A percentile compares a stretch with the other conserved stretches of the same genome.
Evolutionary conservation across 2,329 filamentous ascomycete species (phyloP).

Genomic region (Calycina marina): DNA sequence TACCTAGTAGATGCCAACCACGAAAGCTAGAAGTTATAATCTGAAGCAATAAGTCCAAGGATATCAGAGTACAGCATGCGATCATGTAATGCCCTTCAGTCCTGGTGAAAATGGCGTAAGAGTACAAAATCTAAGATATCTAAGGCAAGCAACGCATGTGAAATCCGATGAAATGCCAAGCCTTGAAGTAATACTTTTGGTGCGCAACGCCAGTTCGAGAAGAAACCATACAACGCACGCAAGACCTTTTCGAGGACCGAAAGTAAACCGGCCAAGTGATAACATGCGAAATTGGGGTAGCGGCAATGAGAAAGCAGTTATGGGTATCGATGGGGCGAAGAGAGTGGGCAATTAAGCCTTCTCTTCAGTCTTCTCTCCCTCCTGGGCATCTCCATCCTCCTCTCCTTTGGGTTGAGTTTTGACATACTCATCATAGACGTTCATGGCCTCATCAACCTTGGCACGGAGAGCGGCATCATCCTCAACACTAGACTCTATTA

Average conservation of each 20-base stretch:
- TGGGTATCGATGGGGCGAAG: constrained; percentile 8
- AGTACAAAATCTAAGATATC: no score
- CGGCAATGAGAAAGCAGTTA: constrained; percentile 10
- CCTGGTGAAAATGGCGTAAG: no score
- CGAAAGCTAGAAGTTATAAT: no score
- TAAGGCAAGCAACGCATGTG: no score
- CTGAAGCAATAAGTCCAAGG: no score
- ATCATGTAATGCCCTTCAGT: no score
- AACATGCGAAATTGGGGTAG: constrained; percentile 18
- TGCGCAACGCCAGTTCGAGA: no score
- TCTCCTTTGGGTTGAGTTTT: constrained; percentile 45
- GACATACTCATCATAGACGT: constrained; percentile 96
- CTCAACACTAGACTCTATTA: constrained; percentile 50
- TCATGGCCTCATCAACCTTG: constrained; percentile 96
- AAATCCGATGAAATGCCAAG: no score
- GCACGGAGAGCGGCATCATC: constrained; percentile 77
- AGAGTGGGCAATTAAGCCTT: constrained; percentile 32
- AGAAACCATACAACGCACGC: constrained; percentile 12
- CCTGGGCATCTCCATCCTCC: constrained; percentile 23
- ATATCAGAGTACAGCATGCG: no score
- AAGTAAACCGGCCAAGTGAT: constrained; percentile 21
- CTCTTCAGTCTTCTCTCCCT: constrained; percentile 33
- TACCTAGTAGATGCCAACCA: no score
- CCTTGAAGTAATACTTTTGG: no score
- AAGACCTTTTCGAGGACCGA: constrained; percentile 21